Percentiles rank a stretch among this genome's conserved stretches.
Evolutionary conservation across 257 asterid genomes (phyloP).

Genomic region (Fraxinus quadrangulata): DNA sequence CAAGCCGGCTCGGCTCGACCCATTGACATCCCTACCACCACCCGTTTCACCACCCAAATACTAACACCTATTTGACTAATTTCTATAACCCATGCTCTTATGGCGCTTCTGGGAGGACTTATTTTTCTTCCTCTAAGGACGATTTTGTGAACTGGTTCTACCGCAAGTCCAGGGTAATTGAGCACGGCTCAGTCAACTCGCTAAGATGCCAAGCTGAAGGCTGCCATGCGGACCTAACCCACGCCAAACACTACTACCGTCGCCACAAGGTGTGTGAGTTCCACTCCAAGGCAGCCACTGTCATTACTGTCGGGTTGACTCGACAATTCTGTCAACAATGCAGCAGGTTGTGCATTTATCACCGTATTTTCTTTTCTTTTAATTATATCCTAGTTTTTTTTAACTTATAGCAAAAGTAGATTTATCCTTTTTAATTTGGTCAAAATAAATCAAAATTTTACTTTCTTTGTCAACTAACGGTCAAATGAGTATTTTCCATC

Average conservation of each 20-base stretch:
- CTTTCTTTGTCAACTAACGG: too few species aligned
- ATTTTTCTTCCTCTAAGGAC: conserved; percentile 86
- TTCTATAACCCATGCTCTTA: conserved; percentile 57
- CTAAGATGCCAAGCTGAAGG: conserved; percentile 95
- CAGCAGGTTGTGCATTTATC: conserved; percentile 65
- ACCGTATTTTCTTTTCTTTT: neutral
- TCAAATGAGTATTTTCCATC: too few species aligned
- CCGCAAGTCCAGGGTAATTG: conserved; percentile 77
- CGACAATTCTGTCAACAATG: conserved; percentile 57
- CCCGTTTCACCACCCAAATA: conserved; percentile 30
- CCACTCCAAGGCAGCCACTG: conserved; percentile 54
- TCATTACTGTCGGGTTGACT: conserved; percentile 51
- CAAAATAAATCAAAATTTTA: too few species aligned
- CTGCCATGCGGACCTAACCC: conserved; percentile 82
- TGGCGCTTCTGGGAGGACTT: conserved; percentile 56
- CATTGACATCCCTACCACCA: conserved; percentile 32
- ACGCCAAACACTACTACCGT: conserved; percentile 86
- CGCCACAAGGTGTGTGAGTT: conserved; percentile 56
- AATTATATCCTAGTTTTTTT: neutral
- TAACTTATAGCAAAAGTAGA: too few species aligned
- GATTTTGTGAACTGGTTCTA: conserved; percentile 94
- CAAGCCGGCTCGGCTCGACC: too few species aligned
- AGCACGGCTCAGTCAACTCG: conserved; percentile 69
- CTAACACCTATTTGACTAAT: conserved; percentile 33
- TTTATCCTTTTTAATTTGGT: too few species aligned